A percentile compares a stretch with the other conserved stretches of the same genome.
Conservation (phyloP, 2,329 filamentous ascomycete genomes). For the Phialemoniopsis sp. region DNA sequence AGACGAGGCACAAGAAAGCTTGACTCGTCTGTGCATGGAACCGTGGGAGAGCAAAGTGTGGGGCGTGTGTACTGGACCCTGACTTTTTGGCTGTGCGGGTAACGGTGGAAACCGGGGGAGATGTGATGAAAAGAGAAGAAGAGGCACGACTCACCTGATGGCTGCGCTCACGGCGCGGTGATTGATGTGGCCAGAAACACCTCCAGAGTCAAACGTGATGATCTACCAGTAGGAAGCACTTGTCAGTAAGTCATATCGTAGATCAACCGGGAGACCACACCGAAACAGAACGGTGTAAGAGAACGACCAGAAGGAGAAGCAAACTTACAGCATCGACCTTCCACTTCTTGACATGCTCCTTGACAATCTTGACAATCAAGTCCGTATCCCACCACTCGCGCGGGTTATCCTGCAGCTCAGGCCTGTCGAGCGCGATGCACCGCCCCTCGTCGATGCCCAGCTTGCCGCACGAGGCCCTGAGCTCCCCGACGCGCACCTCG, state of each 20-base stretch:
- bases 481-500: constrained; percentile 18
- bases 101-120: not conserved
- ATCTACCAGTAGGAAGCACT: constrained; percentile 16
- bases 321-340: constrained; percentile 26
- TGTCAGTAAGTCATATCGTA: constrained; percentile 2
- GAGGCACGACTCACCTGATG: constrained; percentile 21
- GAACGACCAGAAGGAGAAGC: not conserved
- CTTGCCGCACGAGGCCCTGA: constrained; percentile 20
- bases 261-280: too few species aligned
- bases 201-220: constrained; percentile 33
- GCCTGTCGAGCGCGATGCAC: constrained; percentile 25
- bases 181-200: constrained; percentile 33
- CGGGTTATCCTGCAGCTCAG: constrained; percentile 31
- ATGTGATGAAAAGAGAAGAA: not conserved
- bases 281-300: too few species aligned
- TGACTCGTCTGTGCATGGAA: too few species aligned
- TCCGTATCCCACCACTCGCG: constrained; percentile 29
- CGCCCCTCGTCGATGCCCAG: constrained; percentile 19
- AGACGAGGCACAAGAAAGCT: too few species aligned
- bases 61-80: too few species aligned
- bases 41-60: too few species aligned
- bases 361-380: constrained; percentile 23
- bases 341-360: constrained; percentile 28
- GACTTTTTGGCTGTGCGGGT: too few species aligned
- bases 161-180: constrained; percentile 32